Conservation (phyloP, 441 rosid genomes). For the Metrosideros polymorpha region DNA sequence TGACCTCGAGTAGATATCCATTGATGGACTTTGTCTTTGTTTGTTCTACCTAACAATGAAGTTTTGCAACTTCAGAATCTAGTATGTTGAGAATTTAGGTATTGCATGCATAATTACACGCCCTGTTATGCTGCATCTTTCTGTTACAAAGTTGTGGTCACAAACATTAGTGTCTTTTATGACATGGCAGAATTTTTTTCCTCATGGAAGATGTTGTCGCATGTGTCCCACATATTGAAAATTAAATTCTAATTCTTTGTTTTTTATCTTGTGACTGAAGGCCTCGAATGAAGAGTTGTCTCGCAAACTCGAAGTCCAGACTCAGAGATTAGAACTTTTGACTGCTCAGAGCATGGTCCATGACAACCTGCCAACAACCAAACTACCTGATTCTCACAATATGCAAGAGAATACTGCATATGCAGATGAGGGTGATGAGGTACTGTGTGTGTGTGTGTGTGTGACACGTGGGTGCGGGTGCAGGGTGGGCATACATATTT, state of each 20-base stretch:
- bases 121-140: neutral
- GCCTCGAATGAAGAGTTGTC: conserved; percentile 80
- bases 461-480: neutral
- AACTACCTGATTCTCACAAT: conserved; percentile 37
- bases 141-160: neutral
- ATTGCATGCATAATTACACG: neutral
- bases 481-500: neutral
- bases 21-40: neutral
- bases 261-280: conserved; percentile 26
- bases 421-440: conserved; percentile 99
- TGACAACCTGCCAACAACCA: conserved; percentile 33
- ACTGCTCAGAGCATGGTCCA: conserved; percentile 74
- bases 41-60: neutral
- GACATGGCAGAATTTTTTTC: neutral
- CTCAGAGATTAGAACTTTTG: conserved; percentile 90
- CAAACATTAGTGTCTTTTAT: neutral
- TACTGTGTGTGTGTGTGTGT: conserved; percentile 1
- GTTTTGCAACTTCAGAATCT: neutral
- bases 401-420: conserved; percentile 49
- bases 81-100: neutral
- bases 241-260: neutral
- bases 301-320: conserved; percentile 79
- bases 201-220: neutral
- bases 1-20: neutral
- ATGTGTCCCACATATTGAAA: neutral